These are phyloP conservation scores for Penicillium steckii DNA, from an alignment of 495 filamentous ascomycete species.

Conservation along the genomic window DNA sequence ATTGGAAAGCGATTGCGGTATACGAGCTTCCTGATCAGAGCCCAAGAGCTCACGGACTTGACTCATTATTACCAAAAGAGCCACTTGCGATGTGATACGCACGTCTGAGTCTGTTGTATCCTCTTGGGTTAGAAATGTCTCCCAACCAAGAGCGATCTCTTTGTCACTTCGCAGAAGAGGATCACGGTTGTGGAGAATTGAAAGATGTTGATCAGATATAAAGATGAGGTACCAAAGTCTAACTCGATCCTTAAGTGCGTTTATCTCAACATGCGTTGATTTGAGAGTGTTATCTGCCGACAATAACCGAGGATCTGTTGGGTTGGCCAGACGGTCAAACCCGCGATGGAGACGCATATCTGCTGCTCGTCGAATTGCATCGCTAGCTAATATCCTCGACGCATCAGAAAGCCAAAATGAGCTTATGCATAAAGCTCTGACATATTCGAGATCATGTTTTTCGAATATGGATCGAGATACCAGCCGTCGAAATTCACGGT, in stretches of 20 bases:
- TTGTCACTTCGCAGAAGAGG: slow-evolving; percentile 40
- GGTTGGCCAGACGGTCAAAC: slow-evolving; percentile 17
- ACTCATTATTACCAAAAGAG: slow-evolving; percentile 38
- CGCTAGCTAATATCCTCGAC: slow-evolving; percentile 40
- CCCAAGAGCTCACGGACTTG: slow-evolving; percentile 39
- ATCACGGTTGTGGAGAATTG: slow-evolving; percentile 43
- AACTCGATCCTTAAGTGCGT: slow-evolving; percentile 31
- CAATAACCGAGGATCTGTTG: slow-evolving; percentile 9
- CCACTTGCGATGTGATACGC: slow-evolving; percentile 36
- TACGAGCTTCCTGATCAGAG: slow-evolving; percentile 29
- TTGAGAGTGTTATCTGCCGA: background rate
- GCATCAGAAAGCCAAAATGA: slow-evolving; percentile 47
- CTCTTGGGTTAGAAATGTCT: slow-evolving; percentile 28
- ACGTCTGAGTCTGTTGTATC: slow-evolving; percentile 36
- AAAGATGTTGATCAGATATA: slow-evolving; percentile 47
- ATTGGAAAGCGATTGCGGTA: slow-evolving; percentile 31
- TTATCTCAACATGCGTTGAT: background rate
- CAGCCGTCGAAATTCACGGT: slow-evolving; percentile 39
- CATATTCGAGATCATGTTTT: slow-evolving; percentile 37
- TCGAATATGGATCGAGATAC: slow-evolving; percentile 41
- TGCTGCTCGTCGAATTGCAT: slow-evolving; percentile 43
- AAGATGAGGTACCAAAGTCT: slow-evolving; percentile 45
- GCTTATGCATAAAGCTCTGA: slow-evolving; percentile 41
- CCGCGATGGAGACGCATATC: slow-evolving; percentile 41
- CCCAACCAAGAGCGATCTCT: slow-evolving; percentile 32